Evolutionary conservation across 495 filamentous ascomycete species (phyloP).

Genomic region (Tetracladium setigerum): DNA sequence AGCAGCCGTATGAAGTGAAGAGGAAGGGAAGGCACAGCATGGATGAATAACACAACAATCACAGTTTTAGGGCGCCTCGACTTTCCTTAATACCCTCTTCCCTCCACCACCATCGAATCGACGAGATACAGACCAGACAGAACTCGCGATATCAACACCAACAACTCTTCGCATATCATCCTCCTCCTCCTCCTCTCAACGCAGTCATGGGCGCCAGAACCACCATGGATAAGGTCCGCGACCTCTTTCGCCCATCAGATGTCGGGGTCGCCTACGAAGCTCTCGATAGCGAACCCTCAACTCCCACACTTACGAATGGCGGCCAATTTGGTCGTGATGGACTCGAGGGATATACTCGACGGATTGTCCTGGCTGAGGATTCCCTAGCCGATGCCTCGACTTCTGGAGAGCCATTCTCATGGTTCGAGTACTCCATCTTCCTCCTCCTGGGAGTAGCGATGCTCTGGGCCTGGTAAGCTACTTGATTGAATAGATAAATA

Average conservation of each 20-base stretch:
- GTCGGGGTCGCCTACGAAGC: slow-evolving; percentile 49
- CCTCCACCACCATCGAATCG: too few species aligned
- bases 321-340: slow-evolving; percentile 22
- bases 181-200: not conserved
- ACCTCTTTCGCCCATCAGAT: slow-evolving; percentile 31
- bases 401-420: slow-evolving; percentile 55
- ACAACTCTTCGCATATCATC: not conserved
- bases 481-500: too few species aligned
- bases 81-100: too few species aligned
- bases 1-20: too few species aligned
- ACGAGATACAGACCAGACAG: too few species aligned
- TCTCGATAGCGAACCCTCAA: slow-evolving; percentile 35
- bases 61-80: too few species aligned
- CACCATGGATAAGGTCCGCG: slow-evolving; percentile 40
- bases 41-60: too few species aligned
- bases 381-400: too few species aligned
- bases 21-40: too few species aligned
- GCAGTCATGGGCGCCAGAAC: slow-evolving; percentile 9
- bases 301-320: slow-evolving; percentile 23
- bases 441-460: slow-evolving; percentile 82
- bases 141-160: slow-evolving; percentile 1
- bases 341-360: slow-evolving; percentile 24
- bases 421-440: slow-evolving; percentile 80
- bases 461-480: slow-evolving; percentile 89
- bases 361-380: not conserved